Percentiles rank a stretch among this genome's conserved stretches.
Evolutionary conservation across 768 basidiomycete genomes (phyloP).

Genomic region (Hypsizygus marmoreus): DNA sequence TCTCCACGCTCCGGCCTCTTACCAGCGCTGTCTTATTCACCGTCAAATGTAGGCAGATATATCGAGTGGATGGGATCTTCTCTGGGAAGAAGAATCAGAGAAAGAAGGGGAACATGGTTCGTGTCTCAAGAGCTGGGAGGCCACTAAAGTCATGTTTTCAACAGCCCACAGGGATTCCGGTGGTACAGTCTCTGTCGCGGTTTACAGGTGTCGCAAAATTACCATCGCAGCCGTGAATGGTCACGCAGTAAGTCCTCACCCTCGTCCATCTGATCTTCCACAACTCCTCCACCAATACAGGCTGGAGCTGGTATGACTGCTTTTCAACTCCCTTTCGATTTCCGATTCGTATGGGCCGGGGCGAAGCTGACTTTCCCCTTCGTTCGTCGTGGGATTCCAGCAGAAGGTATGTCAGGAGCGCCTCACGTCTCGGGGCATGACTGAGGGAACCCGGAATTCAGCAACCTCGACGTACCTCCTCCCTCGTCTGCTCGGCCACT

Average conservation of each 20-base stretch:
- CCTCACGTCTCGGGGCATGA: neutral
- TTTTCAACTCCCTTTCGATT: conserved; percentile 47
- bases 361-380: conserved; percentile 48
- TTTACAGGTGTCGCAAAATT: conserved; percentile 57
- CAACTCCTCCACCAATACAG: conserved; percentile 16
- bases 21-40: neutral
- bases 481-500: conserved; percentile 55
- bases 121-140: too few species aligned
- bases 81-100: conserved; percentile 42
- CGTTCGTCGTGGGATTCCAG: conserved; percentile 42
- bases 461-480: conserved; percentile 50
- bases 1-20: too few species aligned
- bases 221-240: conserved; percentile 54
- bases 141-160: neutral
- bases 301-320: conserved; percentile 45
- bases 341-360: conserved; percentile 48
- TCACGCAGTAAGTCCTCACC: conserved; percentile 37
- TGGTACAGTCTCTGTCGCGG: conserved; percentile 45
- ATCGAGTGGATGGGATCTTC: conserved; percentile 44
- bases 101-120: conserved; percentile 50
- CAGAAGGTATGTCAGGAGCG: conserved; percentile 41
- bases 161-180: conserved; percentile 52
- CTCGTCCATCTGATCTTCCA: neutral
- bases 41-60: conserved; percentile 45
- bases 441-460: conserved; percentile 7